phyloP scores from a whole-genome alignment of 73 alveolate genomes.

The Stentor roeselii region DNA sequence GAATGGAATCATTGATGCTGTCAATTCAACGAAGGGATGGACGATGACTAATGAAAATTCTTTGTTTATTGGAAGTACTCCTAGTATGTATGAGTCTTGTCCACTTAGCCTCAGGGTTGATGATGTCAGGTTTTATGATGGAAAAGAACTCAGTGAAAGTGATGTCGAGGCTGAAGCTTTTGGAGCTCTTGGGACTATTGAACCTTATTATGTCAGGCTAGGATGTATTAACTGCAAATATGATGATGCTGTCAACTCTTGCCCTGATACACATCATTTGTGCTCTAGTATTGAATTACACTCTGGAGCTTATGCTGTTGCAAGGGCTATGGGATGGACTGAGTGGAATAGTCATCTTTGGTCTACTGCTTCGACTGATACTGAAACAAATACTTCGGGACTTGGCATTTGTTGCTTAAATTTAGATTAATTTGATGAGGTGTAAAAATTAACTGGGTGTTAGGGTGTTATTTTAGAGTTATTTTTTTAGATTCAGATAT shows the following conservation, averaged over 20 bases:
- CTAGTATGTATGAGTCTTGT: neutral
- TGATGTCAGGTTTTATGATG: neutral
- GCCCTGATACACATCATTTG: slow-evolving; percentile 26
- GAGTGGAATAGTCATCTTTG: slow-evolving; percentile 24
- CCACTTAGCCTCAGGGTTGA: neutral
- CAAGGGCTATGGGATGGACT: slow-evolving; percentile 26
- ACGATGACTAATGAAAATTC: slow-evolving; percentile 4
- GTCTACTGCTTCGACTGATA: slow-evolving; percentile 5
- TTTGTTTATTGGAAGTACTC: slow-evolving; percentile 22
- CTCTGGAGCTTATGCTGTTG: slow-evolving; percentile 10
- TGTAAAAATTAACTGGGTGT: neutral
- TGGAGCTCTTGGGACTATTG: slow-evolving; percentile 25
- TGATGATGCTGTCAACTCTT: neutral
- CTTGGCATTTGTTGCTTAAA: slow-evolving; percentile 23
- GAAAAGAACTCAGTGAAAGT: neutral
- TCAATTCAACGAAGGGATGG: slow-evolving; percentile 14
- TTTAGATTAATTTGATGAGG: neutral
- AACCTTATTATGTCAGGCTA: neutral
- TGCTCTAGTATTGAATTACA: slow-evolving; percentile 17
- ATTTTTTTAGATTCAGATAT: neutral
- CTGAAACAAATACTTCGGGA: slow-evolving; percentile 8
- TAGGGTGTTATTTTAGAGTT: neutral
- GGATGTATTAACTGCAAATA: neutral
- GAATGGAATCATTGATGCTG: slow-evolving; percentile 21
- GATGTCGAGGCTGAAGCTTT: slow-evolving; percentile 7